Evolutionary conservation across 768 basidiomycete genomes (phyloP), one percentile per base, ranked within the genome.

Genomic region (Tremella yokohamensis): DNA sequence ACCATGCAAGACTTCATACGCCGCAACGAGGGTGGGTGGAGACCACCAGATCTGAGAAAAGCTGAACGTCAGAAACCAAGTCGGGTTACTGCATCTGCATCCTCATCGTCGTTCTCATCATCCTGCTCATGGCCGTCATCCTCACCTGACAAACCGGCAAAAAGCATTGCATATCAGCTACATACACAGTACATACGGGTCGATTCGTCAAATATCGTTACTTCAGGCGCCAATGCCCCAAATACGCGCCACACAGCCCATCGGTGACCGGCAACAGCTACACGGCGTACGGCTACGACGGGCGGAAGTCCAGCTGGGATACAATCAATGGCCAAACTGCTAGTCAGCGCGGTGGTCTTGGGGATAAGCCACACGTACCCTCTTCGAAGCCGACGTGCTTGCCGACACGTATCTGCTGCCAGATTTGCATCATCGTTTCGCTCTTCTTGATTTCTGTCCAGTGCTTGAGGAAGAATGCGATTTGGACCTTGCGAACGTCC

Each of bases 81-180:
- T 90, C 89, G 37, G 88, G 88, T 29, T 96, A 89, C 86, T 91
- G 89, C 73, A 87, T 98, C 54, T 81, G 85, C 29, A 84, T 93
- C 54, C 81, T 97, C 26, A 88, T 90, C 40, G 80, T 91, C 38
- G 81, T 97, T 19, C 81, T 97, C 76, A 80, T 86, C 25, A 38
- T 56, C 3, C 80, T 98, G 19, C 80, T 97, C 11, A 75, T 92
- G 29, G 83, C 85, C 4, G 89, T 91, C 44, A 87, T 97, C 34
- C 78, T 96, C 45, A 74, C 90, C 54, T 91, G 64, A 34, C 22
- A 49, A n/a, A 8, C 4, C 6, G 29, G 29, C 6, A 34, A 34
- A 11, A 6, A 11, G 29, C 29, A 34, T 34, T 11, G 29, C 29
- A 34, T 34, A 34, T 34, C 29, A 11, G 29, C 29, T 34, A 34